These are phyloP conservation scores for Cercospora sp. DNA, from an alignment of 2,329 filamentous ascomycete genomes.

Conservation along the genomic window DNA sequence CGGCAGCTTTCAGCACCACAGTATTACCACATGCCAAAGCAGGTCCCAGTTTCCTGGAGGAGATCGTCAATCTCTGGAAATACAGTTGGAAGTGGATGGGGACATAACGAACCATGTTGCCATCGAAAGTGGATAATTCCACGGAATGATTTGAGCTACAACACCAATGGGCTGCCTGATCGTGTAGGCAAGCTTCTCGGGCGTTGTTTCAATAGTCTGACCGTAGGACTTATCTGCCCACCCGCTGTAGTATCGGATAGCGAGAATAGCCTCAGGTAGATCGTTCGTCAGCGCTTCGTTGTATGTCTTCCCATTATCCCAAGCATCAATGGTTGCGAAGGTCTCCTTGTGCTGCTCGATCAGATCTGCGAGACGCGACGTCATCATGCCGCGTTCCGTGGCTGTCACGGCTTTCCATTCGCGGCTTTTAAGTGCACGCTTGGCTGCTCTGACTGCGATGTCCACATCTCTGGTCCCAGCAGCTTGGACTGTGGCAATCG, in stretches of 20 bases:
- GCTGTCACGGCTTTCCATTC: background rate
- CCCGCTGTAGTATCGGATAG: no score
- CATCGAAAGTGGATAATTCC: slow-evolving; percentile 15
- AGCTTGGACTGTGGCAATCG: no score
- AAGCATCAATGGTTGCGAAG: background rate
- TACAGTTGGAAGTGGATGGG: no score
- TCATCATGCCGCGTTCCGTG: background rate
- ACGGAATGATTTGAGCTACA: slow-evolving; percentile 73
- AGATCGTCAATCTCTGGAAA: no score
- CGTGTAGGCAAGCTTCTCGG: background rate
- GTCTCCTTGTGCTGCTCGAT: background rate
- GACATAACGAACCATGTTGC: no score
- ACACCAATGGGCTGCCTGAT: slow-evolving; percentile 34
- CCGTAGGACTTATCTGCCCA: slow-evolving; percentile 14
- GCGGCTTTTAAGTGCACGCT: background rate
- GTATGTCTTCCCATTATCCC: background rate
- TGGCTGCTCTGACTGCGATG: slow-evolving; percentile 24
- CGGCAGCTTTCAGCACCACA: no score
- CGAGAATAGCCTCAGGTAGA: no score
- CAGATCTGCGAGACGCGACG: background rate
- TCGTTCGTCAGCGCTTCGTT: slow-evolving; percentile 5
- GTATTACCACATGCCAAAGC: no score
- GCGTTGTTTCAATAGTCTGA: background rate
- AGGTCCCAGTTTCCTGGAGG: no score
- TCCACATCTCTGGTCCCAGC: background rate